These are phyloP conservation scores for Mucor piriformis DNA, from an alignment of 371 early-diverging fungal genomes.

Conservation along the genomic window DNA sequence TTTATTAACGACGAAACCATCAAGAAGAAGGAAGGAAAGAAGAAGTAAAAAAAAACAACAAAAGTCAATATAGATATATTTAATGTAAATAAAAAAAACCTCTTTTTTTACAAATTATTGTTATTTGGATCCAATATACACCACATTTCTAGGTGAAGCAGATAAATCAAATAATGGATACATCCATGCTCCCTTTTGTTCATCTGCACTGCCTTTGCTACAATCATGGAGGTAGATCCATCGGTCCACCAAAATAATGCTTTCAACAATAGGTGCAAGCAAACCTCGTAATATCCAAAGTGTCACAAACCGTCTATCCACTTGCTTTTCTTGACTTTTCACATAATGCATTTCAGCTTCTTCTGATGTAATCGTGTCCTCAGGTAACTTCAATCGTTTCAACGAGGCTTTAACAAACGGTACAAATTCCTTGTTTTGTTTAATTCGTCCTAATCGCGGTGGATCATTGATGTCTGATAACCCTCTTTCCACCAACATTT, in stretches of 20 bases:
- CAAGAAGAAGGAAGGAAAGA: conserved; percentile 94
- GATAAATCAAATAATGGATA: conserved; percentile 47
- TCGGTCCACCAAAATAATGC: conserved; percentile 78
- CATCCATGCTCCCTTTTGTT: conserved; percentile 36
- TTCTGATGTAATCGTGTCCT: conserved; percentile 44
- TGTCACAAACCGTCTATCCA: conserved; percentile 67
- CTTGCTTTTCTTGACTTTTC: conserved; percentile 29
- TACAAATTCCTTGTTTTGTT: conserved; percentile 54
- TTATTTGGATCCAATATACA: conserved; percentile 44
- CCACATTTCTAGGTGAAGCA: conserved; percentile 49
- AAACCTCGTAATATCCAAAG: conserved; percentile 82
- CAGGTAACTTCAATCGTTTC: conserved; percentile 46
- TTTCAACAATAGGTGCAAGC: conserved; percentile 76
- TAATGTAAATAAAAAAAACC: background rate
- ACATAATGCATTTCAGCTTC: conserved; percentile 47
- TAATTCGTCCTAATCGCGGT: conserved; percentile 66
- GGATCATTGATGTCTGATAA: conserved; percentile 52
- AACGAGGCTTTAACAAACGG: conserved; percentile 45
- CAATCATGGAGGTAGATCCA: conserved; percentile 66
- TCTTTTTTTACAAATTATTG: background rate
- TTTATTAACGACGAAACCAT: conserved; percentile 97
- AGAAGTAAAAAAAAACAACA: conserved; percentile 66
- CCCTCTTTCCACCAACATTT: conserved; percentile 56
- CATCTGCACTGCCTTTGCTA: conserved; percentile 7
- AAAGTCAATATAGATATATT: background rate